A percentile compares a stretch with the other conserved stretches of the same genome.
Conservation (phyloP, 352 stramenopile species). For the Pythium aristosporum region DNA sequence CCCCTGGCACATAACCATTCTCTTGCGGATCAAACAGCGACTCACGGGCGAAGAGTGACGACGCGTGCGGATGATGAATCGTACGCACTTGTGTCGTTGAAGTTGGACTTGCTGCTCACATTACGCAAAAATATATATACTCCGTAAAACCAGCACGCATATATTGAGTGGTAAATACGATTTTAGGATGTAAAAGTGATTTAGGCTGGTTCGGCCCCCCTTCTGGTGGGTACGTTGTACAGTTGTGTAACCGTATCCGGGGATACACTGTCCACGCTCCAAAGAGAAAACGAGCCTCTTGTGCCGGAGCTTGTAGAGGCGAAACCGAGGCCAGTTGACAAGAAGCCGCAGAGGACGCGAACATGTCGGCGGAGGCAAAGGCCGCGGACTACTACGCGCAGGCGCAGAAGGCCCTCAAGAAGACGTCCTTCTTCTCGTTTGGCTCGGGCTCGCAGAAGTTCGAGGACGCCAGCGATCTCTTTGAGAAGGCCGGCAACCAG, state of each 20-base stretch:
- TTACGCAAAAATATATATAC: background rate
- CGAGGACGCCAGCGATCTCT: conserved; percentile 95
- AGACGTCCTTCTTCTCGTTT: conserved; percentile 97
- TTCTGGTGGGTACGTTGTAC: background rate
- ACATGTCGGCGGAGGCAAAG: conserved; percentile 74
- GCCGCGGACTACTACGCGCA: conserved; percentile 78
- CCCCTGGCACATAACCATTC: conserved; percentile 94
- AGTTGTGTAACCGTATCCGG: background rate
- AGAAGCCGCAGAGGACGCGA: background rate
- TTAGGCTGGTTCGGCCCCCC: background rate
- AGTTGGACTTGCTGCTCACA: background rate
- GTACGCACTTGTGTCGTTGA: conserved; percentile 20
- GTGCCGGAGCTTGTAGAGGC: conserved; percentile 4
- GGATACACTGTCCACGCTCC: background rate
- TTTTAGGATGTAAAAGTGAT: background rate
- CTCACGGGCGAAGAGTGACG: conserved; percentile 70
- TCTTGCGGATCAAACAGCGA: conserved; percentile 77
- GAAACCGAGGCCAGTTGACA: conserved; percentile 13
- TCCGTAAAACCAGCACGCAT: background rate
- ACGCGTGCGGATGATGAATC: conserved; percentile 24
- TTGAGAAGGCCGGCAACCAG: conserved; percentile 94
- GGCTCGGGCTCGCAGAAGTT: conserved; percentile 92
- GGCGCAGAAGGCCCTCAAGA: conserved; percentile 89
- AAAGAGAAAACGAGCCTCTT: background rate
- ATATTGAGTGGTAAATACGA: background rate